Evolutionary conservation across 495 filamentous ascomycete species (phyloP), one percentile per base, ranked within the genome.

Genomic region (Annulohypoxylon nitens): DNA sequence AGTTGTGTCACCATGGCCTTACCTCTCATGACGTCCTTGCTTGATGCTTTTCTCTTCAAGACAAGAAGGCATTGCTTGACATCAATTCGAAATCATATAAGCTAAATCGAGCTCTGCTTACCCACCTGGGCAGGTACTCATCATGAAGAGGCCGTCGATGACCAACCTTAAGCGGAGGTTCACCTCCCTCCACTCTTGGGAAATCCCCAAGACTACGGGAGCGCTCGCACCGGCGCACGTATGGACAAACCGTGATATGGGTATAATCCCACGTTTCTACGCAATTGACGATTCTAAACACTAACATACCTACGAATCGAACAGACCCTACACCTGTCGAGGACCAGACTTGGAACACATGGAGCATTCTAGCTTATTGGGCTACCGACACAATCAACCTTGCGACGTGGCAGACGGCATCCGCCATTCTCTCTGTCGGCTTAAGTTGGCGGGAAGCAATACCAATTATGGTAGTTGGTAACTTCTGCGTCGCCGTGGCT

Each of bases 361-460:
- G 83, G 82, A 83, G 77, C 26, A 82, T 81, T 37, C 67, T 84
- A 74, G 88, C 87, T 43, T 90, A 90, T 81, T 91, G 89, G 89
- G 86, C 88, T 66, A 89, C 86, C 43, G 89, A 91, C 68, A 85
- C 87, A 45, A 88, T 91, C 75, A 89, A 90, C 74, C 78, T 86
- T 26, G 83, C 85, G 4, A 89, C 85, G 39, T 91, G 88, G 90
- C 84, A 91, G 70, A 88, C 87, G 23, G 88, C 86, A 1, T 86
- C 85, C 25, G 85, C 87, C 18, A 89, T 90, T 12, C 81, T 91
- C 12, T 84, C 88, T n/a, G 85, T 91, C 25, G 90, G 90, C 0
- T 78, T 92, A 18, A 86, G 82, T 51, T 91, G 88, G 79, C 83
- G 86, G 36, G 90, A 91, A 70, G 86, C 88, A 0, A 79, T 91